Evolutionary conservation across 192 early-diverging fungal genomes (phyloP).

Genomic region (Phycomyces blakesleeanus): DNA sequence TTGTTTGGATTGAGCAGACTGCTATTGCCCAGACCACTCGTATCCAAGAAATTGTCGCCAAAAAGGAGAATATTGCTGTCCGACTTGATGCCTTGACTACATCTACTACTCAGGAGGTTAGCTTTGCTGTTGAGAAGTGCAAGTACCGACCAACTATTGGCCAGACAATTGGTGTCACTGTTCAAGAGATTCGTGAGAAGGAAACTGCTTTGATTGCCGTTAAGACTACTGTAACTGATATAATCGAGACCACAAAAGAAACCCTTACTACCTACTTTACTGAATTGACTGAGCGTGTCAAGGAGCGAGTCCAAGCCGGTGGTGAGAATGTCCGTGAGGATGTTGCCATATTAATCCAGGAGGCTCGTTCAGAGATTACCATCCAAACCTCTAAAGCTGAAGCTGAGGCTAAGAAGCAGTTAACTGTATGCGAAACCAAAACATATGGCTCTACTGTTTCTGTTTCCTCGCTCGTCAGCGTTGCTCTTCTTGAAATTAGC

Average conservation of each 20-base stretch:
- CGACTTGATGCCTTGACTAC: slow-evolving; percentile 6
- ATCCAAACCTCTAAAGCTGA: background rate
- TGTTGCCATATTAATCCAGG: slow-evolving; percentile 9
- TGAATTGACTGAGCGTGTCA: background rate
- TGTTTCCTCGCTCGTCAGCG: slow-evolving; percentile 8
- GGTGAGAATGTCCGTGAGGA: slow-evolving; percentile 14
- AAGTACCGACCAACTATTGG: background rate
- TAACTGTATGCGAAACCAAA: slow-evolving; percentile 10
- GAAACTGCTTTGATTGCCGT: slow-evolving; percentile 13
- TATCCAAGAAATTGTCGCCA: slow-evolving; percentile 12
- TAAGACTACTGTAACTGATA: slow-evolving; percentile 1
- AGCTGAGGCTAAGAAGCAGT: slow-evolving; percentile 1
- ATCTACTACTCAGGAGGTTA: slow-evolving; percentile 12
- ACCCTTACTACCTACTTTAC: slow-evolving; percentile 12
- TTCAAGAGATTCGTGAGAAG: slow-evolving; percentile 7
- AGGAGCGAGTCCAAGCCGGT: slow-evolving; percentile 1
- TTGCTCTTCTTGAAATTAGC: slow-evolving; percentile 8
- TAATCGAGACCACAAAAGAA: slow-evolving; percentile 2
- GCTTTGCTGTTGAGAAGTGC: slow-evolving; percentile 9
- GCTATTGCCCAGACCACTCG: slow-evolving; percentile 15
- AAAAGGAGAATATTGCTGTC: background rate
- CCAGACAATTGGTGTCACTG: slow-evolving; percentile 10
- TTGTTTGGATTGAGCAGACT: slow-evolving; percentile 19
- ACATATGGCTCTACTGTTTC: slow-evolving; percentile 1
- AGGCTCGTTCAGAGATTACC: slow-evolving; percentile 4